A percentile compares a stretch with the other conserved stretches of the same genome.
Conservation (phyloP, 1,284 basidiomycete species). For the Ceratobasidium sp. region DNA sequence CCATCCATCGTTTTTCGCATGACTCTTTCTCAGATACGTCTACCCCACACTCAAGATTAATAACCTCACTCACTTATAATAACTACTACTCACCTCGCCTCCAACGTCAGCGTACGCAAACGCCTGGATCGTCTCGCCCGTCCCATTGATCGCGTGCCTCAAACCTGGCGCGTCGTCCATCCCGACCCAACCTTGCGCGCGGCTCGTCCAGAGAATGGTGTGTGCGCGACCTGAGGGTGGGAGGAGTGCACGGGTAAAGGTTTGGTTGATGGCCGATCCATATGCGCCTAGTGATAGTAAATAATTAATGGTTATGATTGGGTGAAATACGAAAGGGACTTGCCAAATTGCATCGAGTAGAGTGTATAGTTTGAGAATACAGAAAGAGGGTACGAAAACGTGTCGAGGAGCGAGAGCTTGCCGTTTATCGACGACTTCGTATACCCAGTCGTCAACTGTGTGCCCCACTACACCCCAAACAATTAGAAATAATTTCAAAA, state of each 20-base stretch:
- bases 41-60: slow-evolving; percentile 53
- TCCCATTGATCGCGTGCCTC: slow-evolving; percentile 59
- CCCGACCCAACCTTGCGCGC: slow-evolving; percentile 57
- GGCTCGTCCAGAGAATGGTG: slow-evolving; percentile 56
- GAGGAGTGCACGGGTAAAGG: slow-evolving; percentile 56
- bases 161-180: slow-evolving; percentile 60
- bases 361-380: slow-evolving; percentile 45
- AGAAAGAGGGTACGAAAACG: slow-evolving; percentile 45
- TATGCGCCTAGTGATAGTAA: slow-evolving; percentile 54
- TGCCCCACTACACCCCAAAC: slow-evolving; percentile 32
- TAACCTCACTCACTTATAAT: slow-evolving; percentile 39
- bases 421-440: slow-evolving; percentile 41
- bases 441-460: slow-evolving; percentile 43
- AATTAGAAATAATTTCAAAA: background rate
- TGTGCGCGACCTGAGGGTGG: slow-evolving; percentile 55
- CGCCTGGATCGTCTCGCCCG: slow-evolving; percentile 57
- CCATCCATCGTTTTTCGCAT: slow-evolving; percentile 60
- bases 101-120: slow-evolving; percentile 54
- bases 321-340: background rate
- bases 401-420: slow-evolving; percentile 33
- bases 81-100: slow-evolving; percentile 18
- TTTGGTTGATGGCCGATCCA: slow-evolving; percentile 58
- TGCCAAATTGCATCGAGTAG: slow-evolving; percentile 45
- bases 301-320: background rate
- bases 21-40: slow-evolving; percentile 58